phyloP scores from a whole-genome alignment of 495 filamentous ascomycete genomes.

The Melanomma pulvis-pyrius region DNA sequence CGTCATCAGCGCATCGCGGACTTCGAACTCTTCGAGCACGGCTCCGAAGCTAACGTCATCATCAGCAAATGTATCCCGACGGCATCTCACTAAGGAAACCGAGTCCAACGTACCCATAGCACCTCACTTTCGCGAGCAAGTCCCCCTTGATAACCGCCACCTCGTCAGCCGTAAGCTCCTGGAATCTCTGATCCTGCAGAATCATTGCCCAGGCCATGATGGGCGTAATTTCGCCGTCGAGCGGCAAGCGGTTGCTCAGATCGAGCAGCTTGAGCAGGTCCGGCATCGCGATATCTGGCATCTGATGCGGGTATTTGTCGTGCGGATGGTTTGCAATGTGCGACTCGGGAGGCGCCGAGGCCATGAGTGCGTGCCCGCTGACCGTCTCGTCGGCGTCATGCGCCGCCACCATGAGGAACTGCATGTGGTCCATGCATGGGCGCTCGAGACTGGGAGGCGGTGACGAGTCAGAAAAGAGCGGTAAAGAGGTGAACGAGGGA shows the following conservation, averaged over 20 bases:
- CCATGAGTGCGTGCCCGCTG: constrained; percentile 88
- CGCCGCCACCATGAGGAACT: constrained; percentile 67
- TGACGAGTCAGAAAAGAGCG: constrained; percentile 19
- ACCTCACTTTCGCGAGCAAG: constrained; percentile 78
- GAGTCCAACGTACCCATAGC: constrained; percentile 78
- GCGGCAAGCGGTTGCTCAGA: constrained; percentile 77
- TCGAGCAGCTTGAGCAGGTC: constrained; percentile 81
- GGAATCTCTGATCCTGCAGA: constrained; percentile 68
- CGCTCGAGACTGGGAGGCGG: constrained; percentile 75
- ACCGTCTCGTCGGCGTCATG: constrained; percentile 53
- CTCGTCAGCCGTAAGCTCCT: constrained; percentile 66
- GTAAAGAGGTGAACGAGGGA: constrained; percentile 8
- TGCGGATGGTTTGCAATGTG: constrained; percentile 46
- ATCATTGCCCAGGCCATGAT: constrained; percentile 92
- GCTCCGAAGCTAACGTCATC: constrained; percentile 68
- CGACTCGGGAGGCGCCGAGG: constrained; percentile 74
- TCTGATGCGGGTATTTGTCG: constrained; percentile 54
- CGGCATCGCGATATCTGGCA: constrained; percentile 70
- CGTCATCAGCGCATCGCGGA: constrained; percentile 79
- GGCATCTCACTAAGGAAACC: constrained; percentile 26
- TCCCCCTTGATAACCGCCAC: constrained; percentile 72
- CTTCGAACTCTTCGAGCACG: constrained; percentile 88
- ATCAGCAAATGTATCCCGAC: constrained; percentile 17
- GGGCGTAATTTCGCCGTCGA: constrained; percentile 94
- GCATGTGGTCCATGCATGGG: constrained; percentile 93